A percentile compares a stretch with the other conserved stretches of the same genome.
phyloP scores from a whole-genome alignment of 192 early-diverging fungal genomes.

The Gigaspora rosea region DNA sequence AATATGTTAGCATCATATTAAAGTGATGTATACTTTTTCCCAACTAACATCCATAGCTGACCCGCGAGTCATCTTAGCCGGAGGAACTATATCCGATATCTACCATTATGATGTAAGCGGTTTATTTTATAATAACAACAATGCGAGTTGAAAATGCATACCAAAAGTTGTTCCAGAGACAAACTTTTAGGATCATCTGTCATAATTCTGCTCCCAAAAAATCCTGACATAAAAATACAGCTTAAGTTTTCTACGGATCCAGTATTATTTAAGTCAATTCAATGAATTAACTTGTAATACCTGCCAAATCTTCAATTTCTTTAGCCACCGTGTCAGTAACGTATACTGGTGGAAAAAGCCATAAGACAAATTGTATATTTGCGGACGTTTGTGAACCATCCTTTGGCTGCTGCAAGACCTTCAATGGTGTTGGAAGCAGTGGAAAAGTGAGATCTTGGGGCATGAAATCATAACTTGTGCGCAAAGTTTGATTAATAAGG shows the following conservation, averaged over 20 bases:
- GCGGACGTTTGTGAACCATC: background rate
- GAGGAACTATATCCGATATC: slow-evolving; percentile 19
- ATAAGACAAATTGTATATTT: slow-evolving; percentile 2
- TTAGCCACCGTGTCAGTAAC: slow-evolving; percentile 19
- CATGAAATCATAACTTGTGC: slow-evolving; percentile 4
- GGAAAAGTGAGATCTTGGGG: slow-evolving; percentile 3
- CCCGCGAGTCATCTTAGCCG: background rate
- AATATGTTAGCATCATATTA: background rate
- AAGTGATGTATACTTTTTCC: slow-evolving; percentile 13
- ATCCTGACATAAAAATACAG: background rate
- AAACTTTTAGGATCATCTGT: slow-evolving; percentile 2
- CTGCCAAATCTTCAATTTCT: slow-evolving; percentile 1
- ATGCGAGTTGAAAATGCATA: background rate
- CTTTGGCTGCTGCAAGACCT: slow-evolving; percentile 10
- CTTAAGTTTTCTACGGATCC: too few relatives aligned
- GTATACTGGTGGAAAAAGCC: slow-evolving; percentile 28
- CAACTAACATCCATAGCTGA: background rate
- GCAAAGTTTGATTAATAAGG: background rate
- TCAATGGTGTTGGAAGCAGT: slow-evolving; percentile 2
- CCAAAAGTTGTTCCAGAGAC: slow-evolving; percentile 27
- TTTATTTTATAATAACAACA: background rate
- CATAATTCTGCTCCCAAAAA: background rate
- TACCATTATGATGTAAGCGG: background rate
- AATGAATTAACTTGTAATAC: too few relatives aligned
- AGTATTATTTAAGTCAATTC: too few relatives aligned